Evolutionary conservation across 1,284 basidiomycete species (phyloP).

Genomic region (Sanghuangporus weigelae): DNA sequence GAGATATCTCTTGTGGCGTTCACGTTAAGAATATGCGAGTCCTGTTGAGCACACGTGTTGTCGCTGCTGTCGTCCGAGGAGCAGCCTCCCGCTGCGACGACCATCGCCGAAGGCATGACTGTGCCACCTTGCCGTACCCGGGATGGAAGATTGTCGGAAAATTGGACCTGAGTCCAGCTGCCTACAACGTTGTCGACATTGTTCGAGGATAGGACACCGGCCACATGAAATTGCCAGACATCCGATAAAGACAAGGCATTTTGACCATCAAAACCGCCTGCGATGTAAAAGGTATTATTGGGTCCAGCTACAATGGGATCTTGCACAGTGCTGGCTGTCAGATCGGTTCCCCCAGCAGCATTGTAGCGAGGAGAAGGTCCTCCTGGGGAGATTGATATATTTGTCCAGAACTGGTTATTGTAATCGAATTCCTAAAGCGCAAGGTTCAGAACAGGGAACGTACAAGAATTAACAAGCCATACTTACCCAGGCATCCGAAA

Average conservation of each 20-base stretch:
- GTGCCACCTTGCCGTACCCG: constrained; percentile 48
- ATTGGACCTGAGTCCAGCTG: constrained; percentile 49
- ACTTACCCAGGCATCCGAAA: constrained; percentile 70
- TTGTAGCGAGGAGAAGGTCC: constrained; percentile 59
- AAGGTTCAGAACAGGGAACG: constrained; percentile 6
- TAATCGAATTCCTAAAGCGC: constrained; percentile 64
- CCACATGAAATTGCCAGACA: constrained; percentile 60
- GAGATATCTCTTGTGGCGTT: constrained; percentile 31
- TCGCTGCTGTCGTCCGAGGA: constrained; percentile 34
- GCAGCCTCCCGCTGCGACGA: constrained; percentile 62
- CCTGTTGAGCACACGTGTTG: constrained; percentile 49
- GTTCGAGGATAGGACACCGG: constrained; percentile 67
- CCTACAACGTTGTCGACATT: constrained; percentile 38
- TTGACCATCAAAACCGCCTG: constrained; percentile 55
- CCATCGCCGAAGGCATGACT: constrained; percentile 35
- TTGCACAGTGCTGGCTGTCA: constrained; percentile 36
- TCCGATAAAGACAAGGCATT: constrained; percentile 47
- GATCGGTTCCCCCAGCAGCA: constrained; percentile 67
- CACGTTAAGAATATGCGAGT: constrained; percentile 50
- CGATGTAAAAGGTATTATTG: constrained; percentile 64
- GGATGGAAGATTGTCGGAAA: constrained; percentile 34
- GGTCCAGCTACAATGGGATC: constrained; percentile 42
- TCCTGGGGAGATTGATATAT: constrained; percentile 45
- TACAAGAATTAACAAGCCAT: neutral
- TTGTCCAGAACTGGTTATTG: constrained; percentile 65